These are phyloP conservation scores for Dactylonectria macrodidyma DNA, from an alignment of 2,329 filamentous ascomycete species.

Conservation along the genomic window DNA sequence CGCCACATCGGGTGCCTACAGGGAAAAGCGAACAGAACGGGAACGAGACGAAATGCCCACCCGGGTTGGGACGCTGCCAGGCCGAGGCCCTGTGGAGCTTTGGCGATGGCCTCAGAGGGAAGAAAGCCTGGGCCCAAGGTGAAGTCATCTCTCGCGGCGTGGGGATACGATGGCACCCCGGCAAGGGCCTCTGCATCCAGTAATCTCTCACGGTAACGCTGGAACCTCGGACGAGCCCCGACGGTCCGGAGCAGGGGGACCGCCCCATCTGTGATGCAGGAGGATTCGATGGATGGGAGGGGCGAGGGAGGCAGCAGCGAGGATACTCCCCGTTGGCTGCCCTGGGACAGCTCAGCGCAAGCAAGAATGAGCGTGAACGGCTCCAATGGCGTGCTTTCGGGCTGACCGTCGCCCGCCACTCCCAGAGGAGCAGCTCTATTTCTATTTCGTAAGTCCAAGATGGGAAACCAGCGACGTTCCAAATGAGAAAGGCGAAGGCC, in stretches of 20 bases:
- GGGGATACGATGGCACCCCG: constrained; percentile 21
- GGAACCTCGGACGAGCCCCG: constrained; percentile 44
- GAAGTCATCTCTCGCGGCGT: constrained; percentile 18
- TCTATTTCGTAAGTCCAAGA: constrained; percentile 42
- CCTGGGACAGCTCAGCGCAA: constrained; percentile 20
- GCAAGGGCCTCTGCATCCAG: constrained; percentile 29
- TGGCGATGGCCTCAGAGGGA: constrained; percentile 14
- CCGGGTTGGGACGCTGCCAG: not conserved
- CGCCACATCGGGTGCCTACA: not conserved
- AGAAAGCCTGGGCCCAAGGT: constrained; percentile 8
- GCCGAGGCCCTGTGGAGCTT: constrained; percentile 4
- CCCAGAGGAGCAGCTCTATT: constrained; percentile 29
- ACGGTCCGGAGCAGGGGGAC: constrained; percentile 41
- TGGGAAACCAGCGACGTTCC: constrained; percentile 34
- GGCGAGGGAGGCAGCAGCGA: constrained; percentile 16
- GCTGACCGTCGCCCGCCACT: constrained; percentile 26
- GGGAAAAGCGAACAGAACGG: not conserved
- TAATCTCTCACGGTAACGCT: constrained; percentile 35
- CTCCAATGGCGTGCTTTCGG: constrained; percentile 32
- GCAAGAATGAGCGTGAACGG: constrained; percentile 33
- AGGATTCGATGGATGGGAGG: constrained; percentile 14
- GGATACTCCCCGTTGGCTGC: constrained; percentile 28
- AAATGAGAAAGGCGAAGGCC: constrained; percentile 35
- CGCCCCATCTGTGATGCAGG: constrained; percentile 31
- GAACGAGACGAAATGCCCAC: not conserved